These are phyloP conservation scores for Ophiosphaerella korrae DNA, from an alignment of 2,329 filamentous ascomycete genomes.

Conservation along the genomic window DNA sequence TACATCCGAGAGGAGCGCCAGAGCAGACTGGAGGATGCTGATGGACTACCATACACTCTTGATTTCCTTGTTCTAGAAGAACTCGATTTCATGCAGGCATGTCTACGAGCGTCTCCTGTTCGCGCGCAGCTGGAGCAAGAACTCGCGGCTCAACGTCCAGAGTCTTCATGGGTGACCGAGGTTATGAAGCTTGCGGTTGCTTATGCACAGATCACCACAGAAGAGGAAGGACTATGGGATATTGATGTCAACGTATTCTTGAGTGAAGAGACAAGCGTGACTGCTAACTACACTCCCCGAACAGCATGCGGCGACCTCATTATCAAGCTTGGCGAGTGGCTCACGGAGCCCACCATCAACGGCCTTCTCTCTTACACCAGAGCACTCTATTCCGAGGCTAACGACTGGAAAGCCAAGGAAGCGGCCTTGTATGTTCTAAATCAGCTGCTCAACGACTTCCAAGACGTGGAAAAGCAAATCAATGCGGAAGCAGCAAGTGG, in stretches of 20 bases:
- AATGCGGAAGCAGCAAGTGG: slow-evolving; percentile 70
- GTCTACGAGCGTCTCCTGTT: slow-evolving; percentile 84
- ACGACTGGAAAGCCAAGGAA: slow-evolving; percentile 73
- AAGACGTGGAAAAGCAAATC: slow-evolving; percentile 76
- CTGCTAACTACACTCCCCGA: slow-evolving; percentile 92
- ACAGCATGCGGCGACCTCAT: slow-evolving; percentile 91
- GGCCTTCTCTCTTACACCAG: slow-evolving; percentile 79
- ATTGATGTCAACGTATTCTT: slow-evolving; percentile 95
- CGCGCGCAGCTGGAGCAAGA: slow-evolving; percentile 86
- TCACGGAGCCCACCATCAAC: slow-evolving; percentile 75
- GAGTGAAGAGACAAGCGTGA: slow-evolving; percentile 92
- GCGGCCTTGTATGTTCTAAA: slow-evolving; percentile 84
- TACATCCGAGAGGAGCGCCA: slow-evolving; percentile 88
- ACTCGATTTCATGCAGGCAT: slow-evolving; percentile 91
- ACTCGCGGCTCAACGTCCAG: slow-evolving; percentile 63
- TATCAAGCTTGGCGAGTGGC: slow-evolving; percentile 92
- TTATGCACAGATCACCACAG: slow-evolving; percentile 87
- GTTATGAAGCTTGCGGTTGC: slow-evolving; percentile 83
- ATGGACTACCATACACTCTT: slow-evolving; percentile 90
- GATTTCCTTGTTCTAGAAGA: slow-evolving; percentile 94
- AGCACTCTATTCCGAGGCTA: slow-evolving; percentile 66
- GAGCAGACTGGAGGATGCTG: slow-evolving; percentile 85
- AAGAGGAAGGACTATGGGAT: slow-evolving; percentile 95
- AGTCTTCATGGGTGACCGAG: slow-evolving; percentile 77
- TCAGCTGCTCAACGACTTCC: slow-evolving; percentile 80